Evolutionary conservation across 2,329 filamentous ascomycete species (phyloP).

Genomic region (Endoconidiophora laricicola): DNA sequence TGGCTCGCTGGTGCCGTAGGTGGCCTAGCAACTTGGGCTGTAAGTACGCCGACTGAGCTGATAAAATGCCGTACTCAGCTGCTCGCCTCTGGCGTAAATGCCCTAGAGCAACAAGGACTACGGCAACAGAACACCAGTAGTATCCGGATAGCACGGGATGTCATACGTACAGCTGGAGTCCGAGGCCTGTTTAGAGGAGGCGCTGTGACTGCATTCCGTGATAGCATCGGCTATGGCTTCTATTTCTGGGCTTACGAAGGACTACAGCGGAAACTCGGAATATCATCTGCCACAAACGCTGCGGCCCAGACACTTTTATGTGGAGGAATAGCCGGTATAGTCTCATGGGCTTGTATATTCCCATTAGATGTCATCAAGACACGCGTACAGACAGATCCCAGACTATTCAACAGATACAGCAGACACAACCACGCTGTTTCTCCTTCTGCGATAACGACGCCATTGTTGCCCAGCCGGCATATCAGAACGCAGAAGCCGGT

Average conservation of each 20-base stretch:
- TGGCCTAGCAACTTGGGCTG: conserved; percentile 68
- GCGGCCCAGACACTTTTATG: conserved; percentile 57
- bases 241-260: conserved; percentile 92
- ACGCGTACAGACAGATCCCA: conserved; percentile 43
- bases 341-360: conserved; percentile 82
- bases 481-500: conserved; percentile 18
- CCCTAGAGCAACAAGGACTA: no score
- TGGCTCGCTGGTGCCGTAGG: conserved; percentile 69
- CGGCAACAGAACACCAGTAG: no score
- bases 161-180: conserved; percentile 40
- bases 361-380: conserved; percentile 89
- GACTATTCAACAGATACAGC: background rate
- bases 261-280: conserved; percentile 39
- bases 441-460: conserved; percentile 11
- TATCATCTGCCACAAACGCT: conserved; percentile 20
- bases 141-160: conserved; percentile 37
- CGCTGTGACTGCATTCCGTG: conserved; percentile 61
- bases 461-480: conserved; percentile 20
- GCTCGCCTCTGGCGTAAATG: conserved; percentile 19
- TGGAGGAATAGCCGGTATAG: conserved; percentile 71
- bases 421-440: conserved; percentile 12
- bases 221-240: conserved; percentile 89
- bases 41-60: conserved; percentile 79
- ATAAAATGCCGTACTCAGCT: conserved; percentile 81
- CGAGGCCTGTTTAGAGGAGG: conserved; percentile 70